phyloP scores from a whole-genome alignment of 2,329 filamentous ascomycete genomes.

The Penicillium sp. region DNA sequence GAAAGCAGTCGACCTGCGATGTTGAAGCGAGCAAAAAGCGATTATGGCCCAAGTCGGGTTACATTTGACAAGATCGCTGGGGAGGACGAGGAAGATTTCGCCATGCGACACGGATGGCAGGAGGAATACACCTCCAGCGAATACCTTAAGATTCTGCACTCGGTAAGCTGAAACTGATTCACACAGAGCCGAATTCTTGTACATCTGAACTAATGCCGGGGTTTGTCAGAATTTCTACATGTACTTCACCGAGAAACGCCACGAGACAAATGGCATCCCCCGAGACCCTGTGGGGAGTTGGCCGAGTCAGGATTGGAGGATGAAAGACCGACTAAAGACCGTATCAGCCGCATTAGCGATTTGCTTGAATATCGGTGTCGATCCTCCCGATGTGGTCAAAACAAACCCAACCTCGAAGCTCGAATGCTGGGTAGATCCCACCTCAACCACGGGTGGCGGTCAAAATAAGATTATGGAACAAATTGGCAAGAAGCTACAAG shows the following conservation, averaged over 20 bases:
- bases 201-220: conserved; percentile 11
- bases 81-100: conserved; percentile 54
- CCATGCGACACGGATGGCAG: conserved; percentile 83
- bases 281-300: conserved; percentile 59
- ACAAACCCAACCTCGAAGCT: conserved; percentile 90
- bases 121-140: conserved; percentile 89
- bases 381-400: conserved; percentile 95
- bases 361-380: conserved; percentile 95
- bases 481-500: conserved; percentile 93
- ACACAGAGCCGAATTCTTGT: background rate
- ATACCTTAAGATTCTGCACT: conserved; percentile 80
- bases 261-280: conserved; percentile 89
- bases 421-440: conserved; percentile 96
- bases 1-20: conserved; percentile 39
- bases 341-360: conserved; percentile 92
- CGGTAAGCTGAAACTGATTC: conserved; percentile 51
- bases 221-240: conserved; percentile 86
- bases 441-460: conserved; percentile 71
- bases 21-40: conserved; percentile 54
- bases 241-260: conserved; percentile 98
- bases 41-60: conserved; percentile 49
- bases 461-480: conserved; percentile 82
- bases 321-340: conserved; percentile 94
- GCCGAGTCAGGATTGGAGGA: conserved; percentile 87
- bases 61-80: conserved; percentile 31